Base-by-base conservation (phyloP, 2,329 filamentous ascomycete genomes). In the Colletotrichum musicola region DNA sequence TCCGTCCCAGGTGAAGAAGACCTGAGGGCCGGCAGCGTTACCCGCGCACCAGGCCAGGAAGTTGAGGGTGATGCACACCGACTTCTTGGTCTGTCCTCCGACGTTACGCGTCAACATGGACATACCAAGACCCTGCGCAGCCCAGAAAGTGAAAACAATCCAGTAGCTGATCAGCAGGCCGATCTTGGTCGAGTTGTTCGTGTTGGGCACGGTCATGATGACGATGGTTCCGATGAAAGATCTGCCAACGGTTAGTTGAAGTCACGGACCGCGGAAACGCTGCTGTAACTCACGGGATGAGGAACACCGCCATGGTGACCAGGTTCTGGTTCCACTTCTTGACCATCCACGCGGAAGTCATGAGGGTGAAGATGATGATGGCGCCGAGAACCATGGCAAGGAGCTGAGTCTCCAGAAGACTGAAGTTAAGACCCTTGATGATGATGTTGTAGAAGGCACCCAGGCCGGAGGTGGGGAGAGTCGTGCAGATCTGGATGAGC, bases 21-120 rank as follows among this genome's bases (percentile, higher is more conserved):
- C 75, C 46, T 79, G 76, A 18, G 80, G 79, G 0, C 78, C 79
- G 2, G 77, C 73, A 42, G 81, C 79, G 46, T 82, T 82, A 3
- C 80, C 80, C 6, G 75, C 74, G 46, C 78, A 80, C 62, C 80
- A 81, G 14, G 74, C 77, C 7, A 81, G 63, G 62, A 81, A 81
- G 30, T 78, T 75, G 66, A 81, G 71, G 0, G 78, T 76, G 0
- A 78, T 79, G 46, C 80, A 75, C 0, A 77, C 78, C 69, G 80
- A 77, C 63, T 81, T 81, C 71, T 81, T 81, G 6, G 79, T 81
- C 51, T 79, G 59, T 6, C 59, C 59, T 20, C 59, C 59, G 22
- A 62, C 59, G 49, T 62, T 62, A 20, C 59, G 59, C 0, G 72
- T 72, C 20, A 64, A 60, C 75, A 84, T 69, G 65, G 59, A 62